Evolutionary conservation across 306 rosid species (phyloP).

Genomic region (barrel medic (Medicago truncatula)): MtrunA17r5.0-ANR NC_053042.1:18499501-18500000

Average conservation of each 20-base stretch:
- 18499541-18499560: too few relatives aligned
- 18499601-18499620: too few relatives aligned
- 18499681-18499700: background rate
- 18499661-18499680: too few relatives aligned
- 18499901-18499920: constrained; percentile 37
- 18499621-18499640: too few relatives aligned
- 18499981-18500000: constrained; percentile 5
- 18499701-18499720: background rate
- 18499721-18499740: constrained; percentile 24
- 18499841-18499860: background rate
- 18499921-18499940: constrained; percentile 36
- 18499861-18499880: constrained; percentile 38
- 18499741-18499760: constrained; percentile 30
- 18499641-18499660: too few relatives aligned
- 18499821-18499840: constrained; percentile 1
- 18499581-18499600: too few relatives aligned
- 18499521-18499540: too few relatives aligned
- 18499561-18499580: too few relatives aligned
- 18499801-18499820: constrained; percentile 3
- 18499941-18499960: constrained; percentile 37
- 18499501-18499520: too few relatives aligned
- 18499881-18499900: constrained; percentile 35
- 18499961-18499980: constrained; percentile 16
- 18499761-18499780: constrained; percentile 16
- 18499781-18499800: background rate